Base-by-base conservation (phyloP, 441 rosid species). In the Biscutella auriculata region DNA sequence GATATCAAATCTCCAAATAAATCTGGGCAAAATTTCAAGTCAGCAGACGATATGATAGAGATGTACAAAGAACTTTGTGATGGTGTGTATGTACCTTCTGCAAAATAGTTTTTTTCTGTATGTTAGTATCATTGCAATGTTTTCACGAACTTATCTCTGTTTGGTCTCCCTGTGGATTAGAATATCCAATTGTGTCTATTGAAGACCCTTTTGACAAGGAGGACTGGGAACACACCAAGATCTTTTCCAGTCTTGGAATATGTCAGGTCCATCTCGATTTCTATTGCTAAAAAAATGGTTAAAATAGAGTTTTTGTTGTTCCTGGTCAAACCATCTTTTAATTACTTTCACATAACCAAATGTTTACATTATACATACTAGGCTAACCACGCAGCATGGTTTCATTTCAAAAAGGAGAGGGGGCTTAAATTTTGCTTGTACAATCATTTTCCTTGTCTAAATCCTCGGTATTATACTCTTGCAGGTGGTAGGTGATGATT, bases 141-240 rank as follows among this genome's bases (percentile, higher is more conserved):
- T 23, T 56, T 57, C 45, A 54, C 19, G 53, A 61, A 10, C 44
- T 39, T 45, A 25, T 21, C 52, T 50, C 25, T 52, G 14, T 53
- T 43, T 57, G 36, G 36, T 60, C 40, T 45, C 58, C 16, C 52
- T 52, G 58, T 49, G 36, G 48, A 47, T 53, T 37, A 93, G 97
- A 82, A 28, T 89, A 87, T 72, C 96, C 92, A 21, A 83, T 93
- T 58, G 78, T 85, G 19, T 87, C 86, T 29, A 82, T 93, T 37
- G 98, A 93, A 82, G 98, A 93, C 73, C 98, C 98, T 41, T 93
- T 93, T 66, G 99, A 93, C 74, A 89, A 76, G 82, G 99, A 89
- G 73, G 99, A 93, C 46, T 87, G 99, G 97, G 97, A 87, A 65
- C 96, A 85, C 66, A 73, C 73, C 66, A 89, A 82, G 77, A 5